These are phyloP conservation scores for Fusarium piperis DNA, from an alignment of 2,329 filamentous ascomycete genomes.

Conservation along the genomic window DNA sequence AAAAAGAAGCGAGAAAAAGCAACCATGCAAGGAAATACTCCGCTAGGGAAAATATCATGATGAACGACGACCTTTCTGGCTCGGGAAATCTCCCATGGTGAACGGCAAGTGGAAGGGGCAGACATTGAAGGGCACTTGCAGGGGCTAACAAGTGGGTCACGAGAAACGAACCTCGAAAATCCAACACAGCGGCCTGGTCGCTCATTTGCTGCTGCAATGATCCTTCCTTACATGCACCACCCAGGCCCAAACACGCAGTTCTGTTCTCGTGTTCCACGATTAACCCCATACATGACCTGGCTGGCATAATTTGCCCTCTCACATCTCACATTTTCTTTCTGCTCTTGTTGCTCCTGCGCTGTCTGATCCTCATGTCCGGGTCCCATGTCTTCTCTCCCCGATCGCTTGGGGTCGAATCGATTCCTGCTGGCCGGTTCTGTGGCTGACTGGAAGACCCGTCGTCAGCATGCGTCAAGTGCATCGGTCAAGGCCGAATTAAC, in stretches of 20 bases:
- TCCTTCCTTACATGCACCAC: not conserved
- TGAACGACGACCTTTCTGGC: slow-evolving; percentile 2
- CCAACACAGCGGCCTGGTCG: slow-evolving; percentile 12
- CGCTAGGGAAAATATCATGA: not conserved
- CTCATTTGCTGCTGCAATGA: not conserved
- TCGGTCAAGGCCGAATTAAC: slow-evolving; percentile 40
- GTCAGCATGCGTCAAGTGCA: slow-evolving; percentile 32
- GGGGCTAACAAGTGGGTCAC: slow-evolving; percentile 23
- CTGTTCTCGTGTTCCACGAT: slow-evolving; percentile 15
- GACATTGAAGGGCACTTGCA: slow-evolving; percentile 16
- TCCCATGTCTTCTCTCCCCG: slow-evolving; percentile 13
- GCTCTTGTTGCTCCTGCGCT: slow-evolving; percentile 2
- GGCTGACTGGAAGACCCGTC: slow-evolving; percentile 35
- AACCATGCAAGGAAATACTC: not conserved
- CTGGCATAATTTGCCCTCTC: not conserved
- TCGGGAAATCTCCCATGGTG: not conserved
- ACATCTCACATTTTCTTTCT: slow-evolving; percentile 25
- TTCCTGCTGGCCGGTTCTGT: slow-evolving; percentile 33
- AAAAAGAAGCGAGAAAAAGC: not conserved
- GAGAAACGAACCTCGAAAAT: slow-evolving; percentile 21
- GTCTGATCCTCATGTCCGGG: slow-evolving; percentile 14
- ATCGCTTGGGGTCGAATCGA: slow-evolving; percentile 23
- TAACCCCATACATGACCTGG: not conserved
- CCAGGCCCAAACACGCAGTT: not conserved
- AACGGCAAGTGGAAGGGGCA: slow-evolving; percentile 20